phyloP scores from a whole-genome alignment of 495 filamentous ascomycete species.

The Annulohypoxylon nitens region DNA sequence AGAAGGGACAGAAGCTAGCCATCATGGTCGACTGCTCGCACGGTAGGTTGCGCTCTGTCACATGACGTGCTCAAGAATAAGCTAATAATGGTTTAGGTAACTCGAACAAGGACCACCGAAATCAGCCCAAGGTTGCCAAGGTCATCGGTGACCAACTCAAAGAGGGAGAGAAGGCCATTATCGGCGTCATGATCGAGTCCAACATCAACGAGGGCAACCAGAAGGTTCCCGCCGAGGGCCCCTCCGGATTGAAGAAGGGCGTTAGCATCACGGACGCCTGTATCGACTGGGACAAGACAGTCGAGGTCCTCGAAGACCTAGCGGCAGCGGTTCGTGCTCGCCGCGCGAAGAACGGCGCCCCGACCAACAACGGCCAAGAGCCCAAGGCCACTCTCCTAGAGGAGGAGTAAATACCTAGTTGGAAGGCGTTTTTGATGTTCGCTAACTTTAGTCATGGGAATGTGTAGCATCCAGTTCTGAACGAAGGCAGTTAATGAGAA shows the following conservation, averaged over 20 bases:
- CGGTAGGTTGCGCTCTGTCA: conserved; percentile 61
- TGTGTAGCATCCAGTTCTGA: not conserved
- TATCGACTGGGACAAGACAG: conserved; percentile 92
- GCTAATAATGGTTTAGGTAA: conserved; percentile 64
- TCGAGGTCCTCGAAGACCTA: conserved; percentile 85
- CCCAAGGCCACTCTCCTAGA: conserved; percentile 57
- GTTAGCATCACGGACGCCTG: conserved; percentile 98
- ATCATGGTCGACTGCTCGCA: conserved; percentile 99
- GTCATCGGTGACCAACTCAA: conserved; percentile 85
- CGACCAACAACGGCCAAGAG: conserved; percentile 45
- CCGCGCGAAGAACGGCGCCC: conserved; percentile 61
- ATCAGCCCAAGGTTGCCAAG: conserved; percentile 93
- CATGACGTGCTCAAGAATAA: not conserved
- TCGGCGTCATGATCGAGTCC: conserved; percentile 98
- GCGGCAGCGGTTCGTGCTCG: conserved; percentile 86
- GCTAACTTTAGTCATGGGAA: not conserved
- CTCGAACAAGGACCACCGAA: conserved; percentile 81
- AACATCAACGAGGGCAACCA: conserved; percentile 97
- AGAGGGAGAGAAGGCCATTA: conserved; percentile 86
- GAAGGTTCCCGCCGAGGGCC: conserved; percentile 89
- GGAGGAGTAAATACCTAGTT: conserved; percentile 55
- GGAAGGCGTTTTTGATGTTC: not conserved
- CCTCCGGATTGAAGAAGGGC: conserved; percentile 83
- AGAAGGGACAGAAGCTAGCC: conserved; percentile 88
- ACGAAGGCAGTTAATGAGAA: not conserved